A percentile compares a stretch with the other conserved stretches of the same genome.
phyloP scores from a whole-genome alignment of 495 filamentous ascomycete genomes.

The Bathelium albidoporum region DNA sequence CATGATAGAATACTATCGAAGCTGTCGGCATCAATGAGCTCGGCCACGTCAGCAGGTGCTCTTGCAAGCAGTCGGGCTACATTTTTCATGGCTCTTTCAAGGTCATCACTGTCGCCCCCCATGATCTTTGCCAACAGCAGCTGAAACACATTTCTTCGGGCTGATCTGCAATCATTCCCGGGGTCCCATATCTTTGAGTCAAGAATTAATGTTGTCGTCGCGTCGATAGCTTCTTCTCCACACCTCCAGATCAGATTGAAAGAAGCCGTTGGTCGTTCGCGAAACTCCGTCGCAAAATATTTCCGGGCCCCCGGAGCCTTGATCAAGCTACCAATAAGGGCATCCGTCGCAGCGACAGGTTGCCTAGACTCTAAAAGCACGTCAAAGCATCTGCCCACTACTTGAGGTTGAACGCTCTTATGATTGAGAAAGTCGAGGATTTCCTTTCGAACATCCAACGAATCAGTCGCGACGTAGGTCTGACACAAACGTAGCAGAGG shows the following conservation, averaged over 20 bases:
- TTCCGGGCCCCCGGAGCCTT: slow-evolving; percentile 45
- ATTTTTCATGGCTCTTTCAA: slow-evolving; percentile 50
- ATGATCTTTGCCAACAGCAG: slow-evolving; percentile 55
- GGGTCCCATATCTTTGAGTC: slow-evolving; percentile 48
- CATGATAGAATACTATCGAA: slow-evolving; percentile 70
- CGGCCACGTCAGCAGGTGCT: slow-evolving; percentile 48
- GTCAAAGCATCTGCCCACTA: not conserved
- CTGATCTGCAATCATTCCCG: slow-evolving; percentile 38
- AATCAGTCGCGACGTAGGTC: not conserved
- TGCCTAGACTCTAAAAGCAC: not conserved
- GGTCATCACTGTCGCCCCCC: slow-evolving; percentile 49
- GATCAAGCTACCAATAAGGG: slow-evolving; percentile 51
- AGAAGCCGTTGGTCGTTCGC: slow-evolving; percentile 39
- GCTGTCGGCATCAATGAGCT: slow-evolving; percentile 62
- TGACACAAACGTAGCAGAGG: not conserved
- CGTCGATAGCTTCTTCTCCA: slow-evolving; percentile 51
- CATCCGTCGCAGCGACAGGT: slow-evolving; percentile 23
- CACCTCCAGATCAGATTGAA: slow-evolving; percentile 50
- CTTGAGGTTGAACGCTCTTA: not conserved
- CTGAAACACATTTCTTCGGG: slow-evolving; percentile 52
- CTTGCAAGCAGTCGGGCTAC: slow-evolving; percentile 52
- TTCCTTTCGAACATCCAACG: not conserved
- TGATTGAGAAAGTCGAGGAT: not conserved
- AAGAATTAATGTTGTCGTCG: slow-evolving; percentile 46
- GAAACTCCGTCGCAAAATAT: slow-evolving; percentile 41